These are phyloP conservation scores for Dryas integrifolia DNA, from an alignment of 331 rosid species.

Conservation along the genomic window DNA sequence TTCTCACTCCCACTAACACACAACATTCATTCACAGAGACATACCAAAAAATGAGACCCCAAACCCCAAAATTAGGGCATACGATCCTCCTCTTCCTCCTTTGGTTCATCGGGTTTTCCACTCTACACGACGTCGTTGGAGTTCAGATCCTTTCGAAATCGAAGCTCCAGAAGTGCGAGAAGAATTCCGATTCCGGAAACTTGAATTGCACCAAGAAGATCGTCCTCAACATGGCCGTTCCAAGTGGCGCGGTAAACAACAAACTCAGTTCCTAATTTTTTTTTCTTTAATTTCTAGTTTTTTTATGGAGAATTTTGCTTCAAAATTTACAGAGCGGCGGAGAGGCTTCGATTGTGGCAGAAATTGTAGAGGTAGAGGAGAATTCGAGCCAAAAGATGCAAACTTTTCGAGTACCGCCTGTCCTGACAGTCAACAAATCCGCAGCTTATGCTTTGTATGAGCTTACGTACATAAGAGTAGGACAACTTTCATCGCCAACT, in stretches of 20 bases:
- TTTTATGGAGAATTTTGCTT: background rate
- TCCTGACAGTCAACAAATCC: conserved; percentile 68
- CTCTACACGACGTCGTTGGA: conserved; percentile 27
- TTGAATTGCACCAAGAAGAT: conserved; percentile 83
- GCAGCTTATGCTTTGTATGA: conserved; percentile 77
- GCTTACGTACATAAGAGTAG: conserved; percentile 69
- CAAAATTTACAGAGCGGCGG: conserved; percentile 62
- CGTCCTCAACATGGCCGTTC: conserved; percentile 77
- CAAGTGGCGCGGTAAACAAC: conserved; percentile 72
- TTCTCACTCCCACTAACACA: background rate
- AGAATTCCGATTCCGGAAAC: conserved; percentile 53
- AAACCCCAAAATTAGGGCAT: conserved; percentile 18
- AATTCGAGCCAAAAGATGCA: conserved; percentile 78
- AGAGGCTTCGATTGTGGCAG: conserved; percentile 83
- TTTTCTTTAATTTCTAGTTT: background rate
- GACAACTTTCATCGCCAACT: background rate
- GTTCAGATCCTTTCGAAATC: conserved; percentile 87
- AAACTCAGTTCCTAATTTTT: background rate
- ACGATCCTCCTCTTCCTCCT: conserved; percentile 27
- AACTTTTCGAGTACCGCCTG: conserved; percentile 66
- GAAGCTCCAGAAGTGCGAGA: conserved; percentile 84
- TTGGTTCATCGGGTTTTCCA: conserved; percentile 22
- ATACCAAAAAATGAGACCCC: background rate
- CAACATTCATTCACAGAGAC: background rate
- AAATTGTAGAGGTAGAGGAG: conserved; percentile 83